phyloP scores from a whole-genome alignment of 768 basidiomycete species.

The Agaricus subrufescens region DNA sequence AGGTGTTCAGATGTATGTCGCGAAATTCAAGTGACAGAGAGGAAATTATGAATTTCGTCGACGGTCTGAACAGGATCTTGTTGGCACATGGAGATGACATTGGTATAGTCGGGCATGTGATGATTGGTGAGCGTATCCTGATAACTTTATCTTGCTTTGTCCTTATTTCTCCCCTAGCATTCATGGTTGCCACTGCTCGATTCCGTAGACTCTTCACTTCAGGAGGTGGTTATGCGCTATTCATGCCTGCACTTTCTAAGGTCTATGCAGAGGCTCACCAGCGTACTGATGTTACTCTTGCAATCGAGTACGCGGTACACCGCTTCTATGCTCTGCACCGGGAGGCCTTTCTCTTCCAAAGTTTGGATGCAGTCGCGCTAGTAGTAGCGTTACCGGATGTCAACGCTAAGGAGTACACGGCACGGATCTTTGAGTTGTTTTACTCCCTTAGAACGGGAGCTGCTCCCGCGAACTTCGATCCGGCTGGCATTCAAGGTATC shows the following conservation, averaged over 20 bases:
- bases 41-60: constrained; percentile 62
- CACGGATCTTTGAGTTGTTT: constrained; percentile 54
- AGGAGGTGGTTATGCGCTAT: constrained; percentile 66
- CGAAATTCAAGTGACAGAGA: constrained; percentile 64
- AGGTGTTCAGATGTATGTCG: constrained; percentile 69
- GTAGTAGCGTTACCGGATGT: constrained; percentile 44
- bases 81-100: constrained; percentile 67
- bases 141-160: too few species aligned
- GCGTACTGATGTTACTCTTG: constrained; percentile 53
- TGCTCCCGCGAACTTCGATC: constrained; percentile 40
- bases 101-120: constrained; percentile 68
- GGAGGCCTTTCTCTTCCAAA: constrained; percentile 72
- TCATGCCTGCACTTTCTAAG: constrained; percentile 70
- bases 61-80: constrained; percentile 68
- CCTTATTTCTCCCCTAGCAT: constrained; percentile 32
- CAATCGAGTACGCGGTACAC: constrained; percentile 67
- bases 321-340: constrained; percentile 73
- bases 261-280: constrained; percentile 59
- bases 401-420: constrained; percentile 48
- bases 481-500: constrained; percentile 61
- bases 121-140: constrained; percentile 51
- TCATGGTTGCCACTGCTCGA: constrained; percentile 72
- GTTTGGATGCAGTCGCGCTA: constrained; percentile 57
- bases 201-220: constrained; percentile 74
- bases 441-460: constrained; percentile 46